These are phyloP conservation scores for Lasiodiplodia sp. DNA, from an alignment of 2,329 filamentous ascomycete genomes.

Conservation along the genomic window DNA sequence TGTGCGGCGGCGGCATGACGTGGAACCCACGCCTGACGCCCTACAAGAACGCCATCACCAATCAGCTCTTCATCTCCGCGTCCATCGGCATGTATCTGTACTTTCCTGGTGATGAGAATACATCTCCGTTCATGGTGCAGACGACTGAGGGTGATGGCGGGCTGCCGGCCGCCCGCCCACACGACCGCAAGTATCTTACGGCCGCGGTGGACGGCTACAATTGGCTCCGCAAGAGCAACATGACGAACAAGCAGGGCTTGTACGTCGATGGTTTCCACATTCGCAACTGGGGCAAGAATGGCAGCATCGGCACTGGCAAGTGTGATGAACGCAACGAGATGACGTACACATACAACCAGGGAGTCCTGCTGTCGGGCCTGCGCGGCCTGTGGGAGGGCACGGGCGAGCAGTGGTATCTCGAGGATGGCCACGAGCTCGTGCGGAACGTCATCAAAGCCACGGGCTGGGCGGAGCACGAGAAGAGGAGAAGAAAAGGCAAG, in stretches of 20 bases:
- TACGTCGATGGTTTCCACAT: slow-evolving; percentile 93
- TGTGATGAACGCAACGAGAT: slow-evolving; percentile 86
- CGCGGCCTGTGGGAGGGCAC: slow-evolving; percentile 82
- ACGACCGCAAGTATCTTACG: slow-evolving; percentile 71
- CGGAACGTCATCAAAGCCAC: slow-evolving; percentile 77
- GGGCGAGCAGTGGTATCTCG: slow-evolving; percentile 72
- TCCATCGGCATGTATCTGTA: slow-evolving; percentile 89
- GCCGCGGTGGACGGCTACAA: slow-evolving; percentile 79
- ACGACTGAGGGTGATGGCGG: slow-evolving; percentile 29
- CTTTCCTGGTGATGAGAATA: slow-evolving; percentile 81
- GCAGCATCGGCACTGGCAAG: slow-evolving; percentile 68
- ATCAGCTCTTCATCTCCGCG: slow-evolving; percentile 85
- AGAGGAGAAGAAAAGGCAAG: slow-evolving; percentile 41
- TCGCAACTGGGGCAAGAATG: slow-evolving; percentile 63
- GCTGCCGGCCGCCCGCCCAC: slow-evolving; percentile 45
- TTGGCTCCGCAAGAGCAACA: slow-evolving; percentile 81
- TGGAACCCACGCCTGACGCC: slow-evolving; percentile 84
- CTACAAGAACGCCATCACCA: slow-evolving; percentile 97
- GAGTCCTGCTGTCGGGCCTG: slow-evolving; percentile 83
- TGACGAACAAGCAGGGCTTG: slow-evolving; percentile 78
- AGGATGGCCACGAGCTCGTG: slow-evolving; percentile 81
- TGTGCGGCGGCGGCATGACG: slow-evolving; percentile 87
- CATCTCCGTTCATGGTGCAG: slow-evolving; percentile 67
- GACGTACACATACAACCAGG: slow-evolving; percentile 97
- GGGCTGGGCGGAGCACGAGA: slow-evolving; percentile 66